Conservation (phyloP, 2,329 filamentous ascomycete species). For the Aphanocladium album region DNA sequence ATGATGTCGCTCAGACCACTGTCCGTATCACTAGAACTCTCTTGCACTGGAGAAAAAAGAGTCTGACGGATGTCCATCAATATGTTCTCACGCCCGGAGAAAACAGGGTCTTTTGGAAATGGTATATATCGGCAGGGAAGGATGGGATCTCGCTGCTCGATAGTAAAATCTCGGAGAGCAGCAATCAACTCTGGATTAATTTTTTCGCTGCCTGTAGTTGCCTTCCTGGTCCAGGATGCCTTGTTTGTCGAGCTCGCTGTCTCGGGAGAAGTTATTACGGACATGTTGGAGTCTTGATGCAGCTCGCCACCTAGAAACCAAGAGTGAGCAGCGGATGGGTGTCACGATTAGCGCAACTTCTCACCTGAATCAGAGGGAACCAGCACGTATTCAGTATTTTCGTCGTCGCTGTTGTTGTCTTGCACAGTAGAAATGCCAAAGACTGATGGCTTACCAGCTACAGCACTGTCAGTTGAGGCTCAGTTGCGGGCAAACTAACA, state of each 20-base stretch:
- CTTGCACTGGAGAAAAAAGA: background rate
- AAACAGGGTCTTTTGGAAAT: background rate
- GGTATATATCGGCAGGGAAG: background rate
- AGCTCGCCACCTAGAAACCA: too few relatives aligned
- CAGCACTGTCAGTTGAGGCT: background rate
- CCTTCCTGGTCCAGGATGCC: background rate
- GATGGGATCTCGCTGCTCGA: background rate
- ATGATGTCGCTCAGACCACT: background rate
- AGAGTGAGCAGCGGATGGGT: background rate
- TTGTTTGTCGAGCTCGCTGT: background rate
- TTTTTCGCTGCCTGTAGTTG: background rate
- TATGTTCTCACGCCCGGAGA: background rate
- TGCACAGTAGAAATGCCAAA: background rate
- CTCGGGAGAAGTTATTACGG: background rate
- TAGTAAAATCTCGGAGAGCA: background rate
- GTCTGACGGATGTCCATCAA: background rate
- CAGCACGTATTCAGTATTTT: background rate
- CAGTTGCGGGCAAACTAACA: background rate
- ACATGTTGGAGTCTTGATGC: background rate
- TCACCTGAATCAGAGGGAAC: background rate
- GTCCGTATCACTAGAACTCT: background rate
- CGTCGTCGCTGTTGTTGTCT: background rate
- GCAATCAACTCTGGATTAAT: background rate
- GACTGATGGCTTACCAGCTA: background rate
- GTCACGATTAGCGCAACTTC: background rate